Percentiles rank a stretch among this genome's conserved stretches.
These are phyloP conservation scores for Apiosordaria backusii DNA, from an alignment of 495 filamentous ascomycete genomes.

Conservation along the genomic window DNA sequence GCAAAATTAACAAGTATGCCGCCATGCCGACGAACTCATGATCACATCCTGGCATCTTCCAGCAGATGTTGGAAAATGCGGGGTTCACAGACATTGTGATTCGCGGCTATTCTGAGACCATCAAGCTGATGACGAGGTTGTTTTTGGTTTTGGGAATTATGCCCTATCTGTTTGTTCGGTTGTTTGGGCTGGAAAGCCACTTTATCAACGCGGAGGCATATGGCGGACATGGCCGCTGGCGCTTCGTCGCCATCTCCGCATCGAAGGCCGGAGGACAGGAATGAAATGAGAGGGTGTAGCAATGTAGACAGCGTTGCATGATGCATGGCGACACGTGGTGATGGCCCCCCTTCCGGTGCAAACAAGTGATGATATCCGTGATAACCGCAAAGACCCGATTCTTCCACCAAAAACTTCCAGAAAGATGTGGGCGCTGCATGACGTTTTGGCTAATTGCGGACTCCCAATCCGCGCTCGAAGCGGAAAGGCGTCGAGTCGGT, in stretches of 20 bases:
- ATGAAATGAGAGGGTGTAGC: no score
- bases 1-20: conserved; percentile 40
- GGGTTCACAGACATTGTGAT: conserved; percentile 50
- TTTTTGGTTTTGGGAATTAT: conserved; percentile 51
- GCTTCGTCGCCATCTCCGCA: conserved; percentile 31
- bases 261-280: no score
- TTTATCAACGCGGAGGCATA: conserved; percentile 34
- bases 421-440: neutral
- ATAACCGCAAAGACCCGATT: neutral
- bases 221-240: conserved; percentile 23
- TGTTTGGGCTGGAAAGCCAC: conserved; percentile 42
- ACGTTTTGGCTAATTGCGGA: conserved; percentile 5
- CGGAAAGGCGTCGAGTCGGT: neutral
- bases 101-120: conserved; percentile 45
- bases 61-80: conserved; percentile 43
- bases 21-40: conserved; percentile 38
- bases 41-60: conserved; percentile 30
- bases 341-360: no score
- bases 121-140: conserved; percentile 49
- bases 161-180: conserved; percentile 47
- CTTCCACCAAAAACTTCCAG: conserved; percentile 12
- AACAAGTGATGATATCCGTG: no score
- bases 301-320: no score
- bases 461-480: conserved; percentile 1
- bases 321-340: neutral